Conservation (phyloP, 805 yeast species). For the Pachysolen tannophilus region DNA sequence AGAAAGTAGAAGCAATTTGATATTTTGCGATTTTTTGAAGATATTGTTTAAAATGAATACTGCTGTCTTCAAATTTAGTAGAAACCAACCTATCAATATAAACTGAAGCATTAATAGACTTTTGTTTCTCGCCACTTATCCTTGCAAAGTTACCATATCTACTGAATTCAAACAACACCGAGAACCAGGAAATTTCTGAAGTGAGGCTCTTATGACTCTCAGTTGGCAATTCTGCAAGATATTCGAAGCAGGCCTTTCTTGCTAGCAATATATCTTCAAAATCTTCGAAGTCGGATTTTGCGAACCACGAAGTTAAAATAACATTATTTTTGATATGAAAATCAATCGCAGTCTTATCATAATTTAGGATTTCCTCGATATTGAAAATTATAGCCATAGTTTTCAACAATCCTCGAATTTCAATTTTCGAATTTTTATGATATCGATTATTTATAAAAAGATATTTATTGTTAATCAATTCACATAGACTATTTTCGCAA, state of each 20-base stretch:
- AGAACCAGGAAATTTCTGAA: slow-evolving; percentile 10
- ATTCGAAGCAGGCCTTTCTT: slow-evolving; percentile 29
- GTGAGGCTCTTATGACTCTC: background rate
- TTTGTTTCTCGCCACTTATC: slow-evolving; percentile 32
- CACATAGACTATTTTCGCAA: slow-evolving; percentile 17
- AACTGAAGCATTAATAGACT: slow-evolving; percentile 41
- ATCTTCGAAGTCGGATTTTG: slow-evolving; percentile 22
- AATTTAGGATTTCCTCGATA: slow-evolving; percentile 13
- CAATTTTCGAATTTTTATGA: slow-evolving; percentile 1
- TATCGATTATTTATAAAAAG: slow-evolving; percentile 13
- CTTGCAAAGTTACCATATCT: slow-evolving; percentile 36
- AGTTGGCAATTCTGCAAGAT: slow-evolving; percentile 12
- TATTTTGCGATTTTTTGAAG: slow-evolving; percentile 24
- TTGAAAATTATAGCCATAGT: slow-evolving; percentile 23
- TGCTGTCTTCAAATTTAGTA: slow-evolving; percentile 8
- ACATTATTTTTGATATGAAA: slow-evolving; percentile 11
- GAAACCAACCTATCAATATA: slow-evolving; percentile 31
- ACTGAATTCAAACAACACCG: slow-evolving; percentile 29
- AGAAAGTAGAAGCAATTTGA: slow-evolving; percentile 53
- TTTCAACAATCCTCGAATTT: slow-evolving; percentile 14
- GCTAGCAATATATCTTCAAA: slow-evolving; percentile 37
- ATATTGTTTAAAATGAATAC: slow-evolving; percentile 9
- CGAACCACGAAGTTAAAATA: slow-evolving; percentile 28
- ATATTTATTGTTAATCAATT: slow-evolving; percentile 11
- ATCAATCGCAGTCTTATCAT: slow-evolving; percentile 8